Base-by-base conservation (phyloP, 1,284 basidiomycete species). In the Rhodotorula sp. region DNA sequence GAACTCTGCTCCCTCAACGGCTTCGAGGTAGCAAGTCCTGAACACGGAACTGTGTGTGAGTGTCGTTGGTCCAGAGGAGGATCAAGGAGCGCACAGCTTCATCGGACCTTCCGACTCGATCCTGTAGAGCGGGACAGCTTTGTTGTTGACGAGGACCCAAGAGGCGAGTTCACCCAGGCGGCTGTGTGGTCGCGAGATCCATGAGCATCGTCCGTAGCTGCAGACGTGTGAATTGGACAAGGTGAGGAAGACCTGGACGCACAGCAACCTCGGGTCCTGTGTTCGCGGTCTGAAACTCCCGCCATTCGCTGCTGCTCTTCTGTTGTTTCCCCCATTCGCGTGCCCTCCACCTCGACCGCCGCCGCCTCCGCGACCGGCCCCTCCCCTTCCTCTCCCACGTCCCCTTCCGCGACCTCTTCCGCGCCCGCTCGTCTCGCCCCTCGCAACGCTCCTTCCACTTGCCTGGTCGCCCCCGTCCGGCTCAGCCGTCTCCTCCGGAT, bases 1-100 rank as follows among this genome's bases (percentile, higher is more conserved):
- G 28, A 58, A 58, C 57, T 58, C 57, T 15, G 16, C 15, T 2
- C 28, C 28, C 7, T 47, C 44, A 16, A 46, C 6, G 5, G 57
- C 46, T 13, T 58, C 57, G 28, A 47, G 22, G 28, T 47, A 28
- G 57, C 57, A 58, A 28, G 57, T 58, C 4, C 57, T 58, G 57
- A 9, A n/a, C n/a, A n/a, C n/a, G n/a, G n/a, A n/a, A n/a, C n/a
- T n/a, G n/a, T n/a, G n/a, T n/a, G n/a, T n/a, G n/a, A n/a, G n/a
- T n/a, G n/a, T n/a, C n/a, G n/a, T n/a, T n/a, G n/a, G n/a, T n/a
- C n/a, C n/a, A n/a, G n/a, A n/a, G n/a, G n/a, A n/a, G n/a, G n/a
- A n/a, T n/a, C n/a, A n/a, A n/a, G n/a, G n/a, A n/a, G n/a, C 56
- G 57, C 13, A 28, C 57, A 58, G 15, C 26, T 31, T 48, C 57